A percentile compares a stretch with the other conserved stretches of the same genome.
These are phyloP conservation scores for Chrysochromulina tobinii DNA, from an alignment of 78 protist genomes.

Conservation along the genomic window DNA sequence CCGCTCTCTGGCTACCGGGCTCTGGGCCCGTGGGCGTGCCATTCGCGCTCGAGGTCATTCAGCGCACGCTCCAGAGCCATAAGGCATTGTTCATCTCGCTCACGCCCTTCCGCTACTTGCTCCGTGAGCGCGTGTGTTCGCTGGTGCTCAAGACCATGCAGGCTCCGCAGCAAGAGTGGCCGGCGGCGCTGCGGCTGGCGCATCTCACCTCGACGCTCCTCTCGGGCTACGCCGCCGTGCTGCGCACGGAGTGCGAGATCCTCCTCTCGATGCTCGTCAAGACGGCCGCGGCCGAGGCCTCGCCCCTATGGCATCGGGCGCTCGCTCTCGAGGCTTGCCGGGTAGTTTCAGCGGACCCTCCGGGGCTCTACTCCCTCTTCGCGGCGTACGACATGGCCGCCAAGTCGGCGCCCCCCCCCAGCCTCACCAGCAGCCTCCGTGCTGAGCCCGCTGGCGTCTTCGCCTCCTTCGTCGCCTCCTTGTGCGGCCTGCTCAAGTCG, in stretches of 20 bases:
- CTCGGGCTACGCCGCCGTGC: neutral
- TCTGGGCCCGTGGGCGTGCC: neutral
- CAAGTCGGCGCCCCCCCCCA: neutral
- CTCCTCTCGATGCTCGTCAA: neutral
- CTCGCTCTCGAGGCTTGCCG: neutral
- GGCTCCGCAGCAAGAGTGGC: neutral
- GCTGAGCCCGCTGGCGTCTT: neutral
- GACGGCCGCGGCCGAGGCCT: neutral
- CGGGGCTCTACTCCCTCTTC: neutral
- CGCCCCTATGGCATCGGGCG: conserved; percentile 9
- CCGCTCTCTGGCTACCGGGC: neutral
- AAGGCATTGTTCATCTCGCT: neutral
- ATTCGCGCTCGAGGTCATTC: neutral
- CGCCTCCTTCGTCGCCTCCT: neutral
- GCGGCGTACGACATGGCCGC: neutral
- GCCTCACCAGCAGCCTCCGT: too few relatives aligned
- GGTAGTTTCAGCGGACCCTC: neutral
- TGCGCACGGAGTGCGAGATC: conserved; percentile 13
- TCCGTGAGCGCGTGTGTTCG: neutral
- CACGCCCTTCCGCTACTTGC: neutral
- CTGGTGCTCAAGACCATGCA: neutral
- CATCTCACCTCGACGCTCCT: neutral
- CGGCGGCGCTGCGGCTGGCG: neutral
- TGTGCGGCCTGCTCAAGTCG: neutral
- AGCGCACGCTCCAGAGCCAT: neutral